phyloP scores from a whole-genome alignment of 441 rosid genomes.

The Oxalis stricta region DNA sequence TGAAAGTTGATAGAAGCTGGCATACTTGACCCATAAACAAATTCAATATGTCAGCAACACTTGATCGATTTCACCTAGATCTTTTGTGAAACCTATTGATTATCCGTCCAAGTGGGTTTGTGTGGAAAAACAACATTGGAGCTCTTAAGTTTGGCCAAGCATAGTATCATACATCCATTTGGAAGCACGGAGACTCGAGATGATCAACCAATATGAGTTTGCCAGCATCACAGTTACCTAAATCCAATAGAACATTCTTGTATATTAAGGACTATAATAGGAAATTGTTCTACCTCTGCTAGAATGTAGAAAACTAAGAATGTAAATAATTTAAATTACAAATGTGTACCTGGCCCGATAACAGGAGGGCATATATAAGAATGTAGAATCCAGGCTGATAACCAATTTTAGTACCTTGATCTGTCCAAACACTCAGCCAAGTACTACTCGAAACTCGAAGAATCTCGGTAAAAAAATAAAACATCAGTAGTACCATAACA shows the following conservation, averaged over 20 bases:
- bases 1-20: slow-evolving; percentile 88
- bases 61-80: slow-evolving; percentile 86
- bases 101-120: slow-evolving; percentile 86
- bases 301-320: not conserved
- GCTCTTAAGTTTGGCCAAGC: slow-evolving; percentile 88
- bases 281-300: too few relatives aligned
- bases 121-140: slow-evolving; percentile 96
- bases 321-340: not conserved
- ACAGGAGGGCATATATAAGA: slow-evolving; percentile 58
- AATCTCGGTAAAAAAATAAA: slow-evolving; percentile 66
- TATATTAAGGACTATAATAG: not conserved
- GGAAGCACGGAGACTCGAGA: slow-evolving; percentile 80
- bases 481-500: slow-evolving; percentile 63
- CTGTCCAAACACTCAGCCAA: slow-evolving; percentile 98
- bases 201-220: slow-evolving; percentile 90
- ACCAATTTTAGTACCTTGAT: slow-evolving; percentile 39
- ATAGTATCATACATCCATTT: slow-evolving; percentile 84
- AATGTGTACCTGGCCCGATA: slow-evolving; percentile 68
- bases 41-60: slow-evolving; percentile 62
- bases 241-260: slow-evolving; percentile 10
- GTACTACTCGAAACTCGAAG: slow-evolving; percentile 89
- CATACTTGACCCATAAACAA: slow-evolving; percentile 77
- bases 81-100: slow-evolving; percentile 97
- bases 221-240: slow-evolving; percentile 75
- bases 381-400: slow-evolving; percentile 74